phyloP scores from a whole-genome alignment of 2,329 filamentous ascomycete species.

The Pseudodiploospora longispora region DNA sequence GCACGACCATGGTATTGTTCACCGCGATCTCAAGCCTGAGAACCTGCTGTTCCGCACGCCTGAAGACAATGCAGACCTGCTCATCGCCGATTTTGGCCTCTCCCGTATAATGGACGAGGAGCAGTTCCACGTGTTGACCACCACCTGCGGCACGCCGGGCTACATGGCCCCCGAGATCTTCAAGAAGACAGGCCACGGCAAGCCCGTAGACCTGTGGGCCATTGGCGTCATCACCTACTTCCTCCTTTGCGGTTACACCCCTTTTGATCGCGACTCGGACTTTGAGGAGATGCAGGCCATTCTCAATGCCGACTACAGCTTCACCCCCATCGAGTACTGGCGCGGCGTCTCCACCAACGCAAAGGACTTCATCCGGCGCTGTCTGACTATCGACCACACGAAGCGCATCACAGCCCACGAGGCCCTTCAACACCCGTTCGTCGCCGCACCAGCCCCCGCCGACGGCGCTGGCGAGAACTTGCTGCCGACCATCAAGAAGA shows the following conservation, averaged over 20 bases:
- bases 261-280: conserved; percentile 94
- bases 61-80: conserved; percentile 91
- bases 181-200: conserved; percentile 96
- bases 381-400: conserved; percentile 81
- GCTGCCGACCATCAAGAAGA: conserved; percentile 63
- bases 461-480: conserved; percentile 51
- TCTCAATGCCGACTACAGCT: conserved; percentile 90
- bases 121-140: conserved; percentile 94
- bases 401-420: conserved; percentile 87
- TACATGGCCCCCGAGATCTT: conserved; percentile 99
- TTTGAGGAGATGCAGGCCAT: conserved; percentile 99
- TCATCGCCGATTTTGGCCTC: conserved; percentile 95
- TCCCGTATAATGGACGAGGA: conserved; percentile 98
- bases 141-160: conserved; percentile 92
- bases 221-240: conserved; percentile 99
- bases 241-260: conserved; percentile 93
- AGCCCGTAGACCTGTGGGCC: conserved; percentile 97
- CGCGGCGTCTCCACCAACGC: conserved; percentile 79
- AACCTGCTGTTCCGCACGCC: conserved; percentile 94
- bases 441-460: conserved; percentile 42
- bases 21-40: conserved; percentile 95
- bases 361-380: conserved; percentile 86
- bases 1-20: conserved; percentile 96
- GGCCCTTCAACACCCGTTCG: conserved; percentile 58
- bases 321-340: conserved; percentile 94